A percentile compares a stretch with the other conserved stretches of the same genome.
Evolutionary conservation across 148 eudicot genomes (phyloP).

Genomic region (Rhododendron ferrugineum): DNA sequence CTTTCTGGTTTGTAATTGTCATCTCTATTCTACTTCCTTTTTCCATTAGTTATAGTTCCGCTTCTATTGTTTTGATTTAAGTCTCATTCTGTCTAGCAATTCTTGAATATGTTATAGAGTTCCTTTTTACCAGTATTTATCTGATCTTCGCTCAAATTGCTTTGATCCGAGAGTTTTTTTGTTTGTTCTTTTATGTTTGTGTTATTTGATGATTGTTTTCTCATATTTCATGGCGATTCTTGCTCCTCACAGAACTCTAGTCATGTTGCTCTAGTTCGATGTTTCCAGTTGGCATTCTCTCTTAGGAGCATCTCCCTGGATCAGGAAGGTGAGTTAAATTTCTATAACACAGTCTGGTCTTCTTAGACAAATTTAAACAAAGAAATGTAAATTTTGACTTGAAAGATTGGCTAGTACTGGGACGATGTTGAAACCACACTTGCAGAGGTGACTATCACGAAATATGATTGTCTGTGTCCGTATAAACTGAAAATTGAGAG

Average conservation of each 20-base stretch:
- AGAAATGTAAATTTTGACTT: not conserved
- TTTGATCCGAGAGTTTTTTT: not conserved
- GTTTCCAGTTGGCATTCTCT: conserved; percentile 85
- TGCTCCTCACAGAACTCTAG: conserved; percentile 58
- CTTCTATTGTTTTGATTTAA: not conserved
- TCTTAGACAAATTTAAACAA: not conserved
- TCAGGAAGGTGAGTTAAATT: conserved; percentile 47
- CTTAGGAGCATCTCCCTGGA: conserved; percentile 67
- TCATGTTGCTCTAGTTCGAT: conserved; percentile 60
- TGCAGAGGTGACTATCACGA: not conserved
- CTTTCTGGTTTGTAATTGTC: conserved; percentile 1
- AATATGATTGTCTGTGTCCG: not conserved
- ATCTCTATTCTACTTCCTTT: not conserved
- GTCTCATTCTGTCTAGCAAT: not conserved
- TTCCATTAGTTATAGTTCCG: not conserved
- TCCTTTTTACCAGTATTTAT: not conserved
- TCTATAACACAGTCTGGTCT: not conserved
- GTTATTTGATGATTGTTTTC: not conserved
- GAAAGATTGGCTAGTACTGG: not conserved
- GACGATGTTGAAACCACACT: not conserved
- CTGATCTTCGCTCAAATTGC: not conserved
- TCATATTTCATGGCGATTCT: conserved; percentile 9
- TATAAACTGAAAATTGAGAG: too few relatives aligned
- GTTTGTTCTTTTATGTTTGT: not conserved
- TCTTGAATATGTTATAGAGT: not conserved